Percentiles rank a stretch among this genome's conserved stretches.
phyloP scores from a whole-genome alignment of 805 yeast genomes.

The Yarrowia hollandica region DNA sequence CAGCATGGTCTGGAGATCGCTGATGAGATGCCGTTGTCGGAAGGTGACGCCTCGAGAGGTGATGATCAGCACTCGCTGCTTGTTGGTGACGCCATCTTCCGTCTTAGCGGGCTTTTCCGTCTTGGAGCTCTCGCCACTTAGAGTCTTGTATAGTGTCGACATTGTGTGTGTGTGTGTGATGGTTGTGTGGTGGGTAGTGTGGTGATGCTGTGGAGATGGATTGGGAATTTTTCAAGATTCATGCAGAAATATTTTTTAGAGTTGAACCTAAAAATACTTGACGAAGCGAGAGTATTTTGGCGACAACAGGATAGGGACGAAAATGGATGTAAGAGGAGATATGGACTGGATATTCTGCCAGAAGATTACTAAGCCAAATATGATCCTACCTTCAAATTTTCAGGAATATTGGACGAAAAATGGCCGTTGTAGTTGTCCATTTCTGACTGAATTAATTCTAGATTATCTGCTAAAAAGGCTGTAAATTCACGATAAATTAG shows the following conservation, averaged over 20 bases:
- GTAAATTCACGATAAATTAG: too few species aligned
- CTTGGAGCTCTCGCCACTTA: conserved; percentile 39
- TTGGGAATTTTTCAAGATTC: neutral
- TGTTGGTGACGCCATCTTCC: conserved; percentile 47
- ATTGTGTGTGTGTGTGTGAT: conserved; percentile 40
- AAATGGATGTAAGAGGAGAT: too few species aligned
- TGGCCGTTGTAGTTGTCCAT: too few species aligned
- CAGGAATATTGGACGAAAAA: too few species aligned
- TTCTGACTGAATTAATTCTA: too few species aligned
- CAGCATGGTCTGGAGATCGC: conserved; percentile 71
- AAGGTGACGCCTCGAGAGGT: conserved; percentile 93
- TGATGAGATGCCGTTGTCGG: conserved; percentile 91
- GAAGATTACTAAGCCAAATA: too few species aligned
- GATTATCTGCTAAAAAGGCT: too few species aligned
- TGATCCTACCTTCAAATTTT: too few species aligned
- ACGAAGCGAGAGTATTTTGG: too few species aligned
- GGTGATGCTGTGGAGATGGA: neutral
- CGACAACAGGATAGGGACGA: too few species aligned
- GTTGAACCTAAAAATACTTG: neutral
- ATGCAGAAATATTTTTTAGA: conserved; percentile 24
- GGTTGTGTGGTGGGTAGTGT: neutral
- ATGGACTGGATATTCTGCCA: too few species aligned
- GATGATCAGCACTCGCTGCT: conserved; percentile 83
- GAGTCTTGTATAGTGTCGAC: conserved; percentile 74
- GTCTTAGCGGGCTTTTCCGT: conserved; percentile 16